Evolutionary conservation across 345 rosid species (phyloP).

Genomic region (Theobroma cacao): DNA sequence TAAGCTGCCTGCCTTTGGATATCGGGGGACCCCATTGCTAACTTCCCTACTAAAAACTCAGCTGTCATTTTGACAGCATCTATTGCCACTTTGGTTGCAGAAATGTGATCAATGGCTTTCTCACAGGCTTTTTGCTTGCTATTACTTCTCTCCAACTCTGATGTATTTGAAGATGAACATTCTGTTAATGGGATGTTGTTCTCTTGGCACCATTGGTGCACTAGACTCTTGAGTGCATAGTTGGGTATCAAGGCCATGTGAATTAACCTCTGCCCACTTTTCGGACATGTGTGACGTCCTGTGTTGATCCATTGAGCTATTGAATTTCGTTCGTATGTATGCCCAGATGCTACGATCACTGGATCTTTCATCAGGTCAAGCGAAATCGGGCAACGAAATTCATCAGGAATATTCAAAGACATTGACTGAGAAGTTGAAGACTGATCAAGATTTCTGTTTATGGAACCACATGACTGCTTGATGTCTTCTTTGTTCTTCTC

Average conservation of each 20-base stretch:
- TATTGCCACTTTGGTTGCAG: slow-evolving; percentile 44
- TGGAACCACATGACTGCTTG: slow-evolving; percentile 16
- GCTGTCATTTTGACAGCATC: slow-evolving; percentile 68
- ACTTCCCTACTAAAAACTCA: slow-evolving; percentile 68
- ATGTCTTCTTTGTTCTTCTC: slow-evolving; percentile 26
- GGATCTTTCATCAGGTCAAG: slow-evolving; percentile 71
- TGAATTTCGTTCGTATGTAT: slow-evolving; percentile 59
- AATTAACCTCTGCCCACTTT: slow-evolving; percentile 59
- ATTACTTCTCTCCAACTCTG: slow-evolving; percentile 25
- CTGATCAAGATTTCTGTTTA: slow-evolving; percentile 26
- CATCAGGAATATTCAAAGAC: slow-evolving; percentile 46
- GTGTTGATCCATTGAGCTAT: slow-evolving; percentile 68
- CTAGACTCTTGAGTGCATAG: slow-evolving; percentile 56
- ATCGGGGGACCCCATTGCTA: slow-evolving; percentile 58
- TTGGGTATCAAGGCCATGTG: slow-evolving; percentile 70
- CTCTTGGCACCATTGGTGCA: slow-evolving; percentile 69
- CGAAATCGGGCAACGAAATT: slow-evolving; percentile 62
- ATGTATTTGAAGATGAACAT: slow-evolving; percentile 29
- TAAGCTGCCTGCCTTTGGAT: slow-evolving; percentile 70
- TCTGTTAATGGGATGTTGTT: slow-evolving; percentile 48
- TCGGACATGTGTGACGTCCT: slow-evolving; percentile 70
- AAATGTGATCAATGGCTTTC: slow-evolving; percentile 45
- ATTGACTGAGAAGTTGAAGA: slow-evolving; percentile 39
- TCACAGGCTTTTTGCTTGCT: slow-evolving; percentile 27
- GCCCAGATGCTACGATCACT: slow-evolving; percentile 64